Conservation (phyloP, 352 stramenopile genomes). For the Phytophthora colocasiae region DNA sequence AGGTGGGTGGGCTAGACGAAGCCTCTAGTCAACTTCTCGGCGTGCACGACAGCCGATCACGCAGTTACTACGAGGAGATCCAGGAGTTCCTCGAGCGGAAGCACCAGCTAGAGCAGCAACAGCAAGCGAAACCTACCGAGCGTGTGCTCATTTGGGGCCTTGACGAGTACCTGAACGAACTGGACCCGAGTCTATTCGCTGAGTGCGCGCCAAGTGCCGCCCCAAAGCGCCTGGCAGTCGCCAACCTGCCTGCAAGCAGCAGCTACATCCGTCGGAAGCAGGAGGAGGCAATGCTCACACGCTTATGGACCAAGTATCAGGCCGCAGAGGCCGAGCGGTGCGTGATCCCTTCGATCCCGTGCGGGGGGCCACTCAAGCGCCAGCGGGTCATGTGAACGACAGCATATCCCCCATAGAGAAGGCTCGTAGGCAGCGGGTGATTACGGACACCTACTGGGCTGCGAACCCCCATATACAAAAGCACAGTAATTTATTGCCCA, state of each 20-base stretch:
- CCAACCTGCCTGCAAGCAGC: conserved; percentile 33
- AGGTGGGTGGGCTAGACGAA: conserved; percentile 50
- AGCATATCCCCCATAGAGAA: conserved; percentile 22
- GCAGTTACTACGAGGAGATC: conserved; percentile 65
- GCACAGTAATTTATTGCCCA: conserved; percentile 33
- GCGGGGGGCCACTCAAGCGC: conserved; percentile 28
- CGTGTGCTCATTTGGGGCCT: conserved; percentile 49
- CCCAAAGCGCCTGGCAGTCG: conserved; percentile 15
- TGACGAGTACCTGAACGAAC: conserved; percentile 62
- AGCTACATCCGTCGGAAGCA: conserved; percentile 53
- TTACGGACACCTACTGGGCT: conserved; percentile 8
- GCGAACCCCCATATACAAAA: conserved; percentile 3
- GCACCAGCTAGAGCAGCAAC: conserved; percentile 41
- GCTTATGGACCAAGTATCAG: conserved; percentile 33
- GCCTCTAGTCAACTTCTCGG: conserved; percentile 40
- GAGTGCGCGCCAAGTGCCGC: conserved; percentile 5
- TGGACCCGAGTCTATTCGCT: conserved; percentile 57
- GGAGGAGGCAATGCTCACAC: conserved; percentile 42
- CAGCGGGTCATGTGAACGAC: conserved; percentile 43
- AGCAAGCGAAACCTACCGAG: conserved; percentile 18
- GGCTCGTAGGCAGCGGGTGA: not conserved
- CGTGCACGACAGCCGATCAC: conserved; percentile 59
- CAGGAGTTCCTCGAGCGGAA: conserved; percentile 62
- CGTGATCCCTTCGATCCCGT: conserved; percentile 12
- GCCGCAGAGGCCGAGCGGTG: conserved; percentile 28